Evolutionary conservation across 331 rosid genomes (phyloP).

Genomic region (Rosa hybrid): DNA sequence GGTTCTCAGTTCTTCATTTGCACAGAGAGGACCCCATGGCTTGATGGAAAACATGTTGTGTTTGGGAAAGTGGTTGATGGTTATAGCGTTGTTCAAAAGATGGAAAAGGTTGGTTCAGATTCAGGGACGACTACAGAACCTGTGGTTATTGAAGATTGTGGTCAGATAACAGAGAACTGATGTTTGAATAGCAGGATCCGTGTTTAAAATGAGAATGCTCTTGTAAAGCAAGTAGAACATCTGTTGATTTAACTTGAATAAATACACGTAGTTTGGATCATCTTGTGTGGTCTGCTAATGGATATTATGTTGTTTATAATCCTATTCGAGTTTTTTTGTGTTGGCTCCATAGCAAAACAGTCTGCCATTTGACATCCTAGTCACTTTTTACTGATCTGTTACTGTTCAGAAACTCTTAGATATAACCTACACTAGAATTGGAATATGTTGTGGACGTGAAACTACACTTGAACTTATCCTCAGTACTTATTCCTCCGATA

Average conservation of each 20-base stretch:
- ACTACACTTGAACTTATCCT: neutral
- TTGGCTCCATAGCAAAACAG: neutral
- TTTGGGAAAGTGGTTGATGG: slow-evolving; percentile 85
- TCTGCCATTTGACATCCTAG: neutral
- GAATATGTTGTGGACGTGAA: no score
- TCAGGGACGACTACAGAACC: slow-evolving; percentile 48
- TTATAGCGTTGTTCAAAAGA: slow-evolving; percentile 57
- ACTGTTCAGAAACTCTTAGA: no score
- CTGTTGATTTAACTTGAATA: slow-evolving; percentile 1
- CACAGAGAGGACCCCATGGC: slow-evolving; percentile 60
- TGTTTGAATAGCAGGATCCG: neutral
- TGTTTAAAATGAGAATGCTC: neutral
- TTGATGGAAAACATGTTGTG: slow-evolving; percentile 84
- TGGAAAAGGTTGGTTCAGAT: slow-evolving; percentile 70
- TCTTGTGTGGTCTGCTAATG: neutral
- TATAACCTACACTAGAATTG: no score
- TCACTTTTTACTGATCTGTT: no score
- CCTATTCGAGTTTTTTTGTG: neutral
- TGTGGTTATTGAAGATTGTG: slow-evolving; percentile 79
- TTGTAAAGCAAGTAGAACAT: slow-evolving; percentile 13
- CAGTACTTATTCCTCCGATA: no score
- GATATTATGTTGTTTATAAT: neutral
- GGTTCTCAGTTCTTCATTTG: slow-evolving; percentile 87
- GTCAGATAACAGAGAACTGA: slow-evolving; percentile 45
- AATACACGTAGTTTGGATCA: neutral